Evolutionary conservation across 2,329 filamentous ascomycete genomes (phyloP), one percentile per base, ranked within the genome.

Genomic region (Fusarium sp.): DNA sequence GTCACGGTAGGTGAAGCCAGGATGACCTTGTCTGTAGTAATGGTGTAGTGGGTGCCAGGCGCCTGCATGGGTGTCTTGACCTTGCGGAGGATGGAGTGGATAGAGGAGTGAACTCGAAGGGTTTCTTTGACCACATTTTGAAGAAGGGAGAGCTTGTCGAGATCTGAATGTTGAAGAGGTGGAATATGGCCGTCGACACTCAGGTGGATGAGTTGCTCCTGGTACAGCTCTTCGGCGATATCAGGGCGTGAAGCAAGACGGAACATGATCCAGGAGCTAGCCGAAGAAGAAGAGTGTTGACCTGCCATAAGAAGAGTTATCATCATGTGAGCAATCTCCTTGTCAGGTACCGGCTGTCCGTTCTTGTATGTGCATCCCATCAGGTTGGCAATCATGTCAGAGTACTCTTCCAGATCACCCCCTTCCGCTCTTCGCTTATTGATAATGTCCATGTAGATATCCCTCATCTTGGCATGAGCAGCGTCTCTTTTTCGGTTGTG

Each of bases 261-360:
- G 14, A 95, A 87, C 75, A 95, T 84, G 74, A 95, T 94, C 93
- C 93, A 96, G 10, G 92, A 88, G 75, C 91, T 91, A n/a, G 92
- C 93, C 0, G 93, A 92, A 6, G 93, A 92, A 0, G 93, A 95
- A 2, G 92, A 93, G 84, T 96, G 94, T 80, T 97, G 94, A 60
- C 94, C 94, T 12, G 92, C 94, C 93, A 97, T 95, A 61, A 96
- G 88, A 17, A 96, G 87, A 0, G 93, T 93, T 79, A 96, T 96
- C 94, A 96, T 95, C 87, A 96, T 94, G 82, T 95, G 91, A 0
- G 93, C 93, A 61, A 96, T 90, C 80, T 96, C 93, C 75, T 91
- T 88, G 80, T 96, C 93, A 0, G 93, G 91, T 1, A 95, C 84
- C 0, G 86, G 83, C 12, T 85, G 87, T 56, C 94, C 93, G 76